phyloP scores from a whole-genome alignment of 129 eudicot species.

The Centella asiatica region DNA sequence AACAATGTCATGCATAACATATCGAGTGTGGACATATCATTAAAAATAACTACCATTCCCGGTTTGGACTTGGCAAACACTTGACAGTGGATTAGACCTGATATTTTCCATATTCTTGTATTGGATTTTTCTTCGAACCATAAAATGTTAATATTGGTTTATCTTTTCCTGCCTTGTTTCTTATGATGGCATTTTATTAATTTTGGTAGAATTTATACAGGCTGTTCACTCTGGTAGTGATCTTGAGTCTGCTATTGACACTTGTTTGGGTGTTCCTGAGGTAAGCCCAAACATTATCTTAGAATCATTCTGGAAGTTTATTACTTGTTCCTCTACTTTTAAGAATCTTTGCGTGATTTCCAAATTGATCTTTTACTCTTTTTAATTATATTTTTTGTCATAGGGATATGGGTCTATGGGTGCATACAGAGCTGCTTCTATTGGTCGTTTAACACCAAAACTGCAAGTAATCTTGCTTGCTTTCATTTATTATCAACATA shows the following conservation, averaged over 20 bases:
- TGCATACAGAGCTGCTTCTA: neutral
- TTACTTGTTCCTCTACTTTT: neutral
- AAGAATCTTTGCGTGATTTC: neutral
- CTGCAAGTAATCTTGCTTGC: neutral
- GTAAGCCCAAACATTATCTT: neutral
- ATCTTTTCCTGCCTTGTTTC: neutral
- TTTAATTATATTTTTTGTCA: neutral
- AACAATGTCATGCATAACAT: too few relatives aligned
- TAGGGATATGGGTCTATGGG: neutral
- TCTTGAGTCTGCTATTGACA: constrained; percentile 5
- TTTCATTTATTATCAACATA: neutral
- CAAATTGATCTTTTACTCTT: too few relatives aligned
- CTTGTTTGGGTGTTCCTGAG: neutral
- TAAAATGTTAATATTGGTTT: neutral
- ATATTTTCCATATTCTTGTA: neutral
- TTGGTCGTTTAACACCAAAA: neutral
- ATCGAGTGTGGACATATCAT: too few relatives aligned
- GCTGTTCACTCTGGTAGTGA: constrained; percentile 10
- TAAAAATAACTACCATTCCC: too few relatives aligned
- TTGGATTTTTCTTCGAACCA: neutral
- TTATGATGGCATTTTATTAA: neutral
- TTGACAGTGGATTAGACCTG: neutral
- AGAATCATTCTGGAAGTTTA: neutral
- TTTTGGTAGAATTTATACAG: neutral
- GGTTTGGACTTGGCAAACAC: neutral